Percentiles rank a stretch among this genome's conserved stretches.
Evolutionary conservation across 2,329 filamentous ascomycete species (phyloP).

Genomic region (Cordyceps fumosorosea): DNA sequence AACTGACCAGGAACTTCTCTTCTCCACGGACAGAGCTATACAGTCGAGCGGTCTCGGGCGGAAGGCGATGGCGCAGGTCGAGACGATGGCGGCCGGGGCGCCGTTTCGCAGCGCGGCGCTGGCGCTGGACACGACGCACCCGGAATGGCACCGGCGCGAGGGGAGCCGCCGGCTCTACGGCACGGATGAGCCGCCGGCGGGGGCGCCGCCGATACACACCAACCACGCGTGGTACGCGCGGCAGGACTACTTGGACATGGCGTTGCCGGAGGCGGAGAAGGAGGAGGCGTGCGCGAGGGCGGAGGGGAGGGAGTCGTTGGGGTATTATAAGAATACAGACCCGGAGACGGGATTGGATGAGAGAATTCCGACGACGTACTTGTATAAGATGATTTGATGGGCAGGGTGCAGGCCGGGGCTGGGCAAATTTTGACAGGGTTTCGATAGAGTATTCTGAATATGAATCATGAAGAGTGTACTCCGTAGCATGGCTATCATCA

Average conservation of each 20-base stretch:
- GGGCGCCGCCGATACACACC: slow-evolving; percentile 21
- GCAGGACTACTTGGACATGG: slow-evolving; percentile 21
- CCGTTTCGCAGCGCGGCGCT: slow-evolving; percentile 28
- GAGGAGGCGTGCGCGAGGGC: slow-evolving; percentile 12
- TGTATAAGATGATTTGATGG: slow-evolving; percentile 19
- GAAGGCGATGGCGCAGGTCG: slow-evolving; percentile 29
- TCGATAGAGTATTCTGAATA: too few species aligned
- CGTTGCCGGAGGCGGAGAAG: neutral
- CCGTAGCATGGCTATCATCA: neutral
- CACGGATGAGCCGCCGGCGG: slow-evolving; percentile 20
- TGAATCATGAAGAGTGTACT: too few species aligned
- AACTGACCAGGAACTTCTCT: neutral
- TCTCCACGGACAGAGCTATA: slow-evolving; percentile 20
- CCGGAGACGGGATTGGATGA: slow-evolving; percentile 12
- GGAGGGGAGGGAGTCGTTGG: slow-evolving; percentile 9
- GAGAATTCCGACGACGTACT: slow-evolving; percentile 17
- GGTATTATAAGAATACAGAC: slow-evolving; percentile 12
- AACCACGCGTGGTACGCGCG: slow-evolving; percentile 27
- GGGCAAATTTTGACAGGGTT: too few species aligned
- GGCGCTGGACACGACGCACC: slow-evolving; percentile 30
- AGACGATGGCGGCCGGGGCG: slow-evolving; percentile 24
- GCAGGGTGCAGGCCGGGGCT: too few species aligned
- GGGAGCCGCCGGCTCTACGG: slow-evolving; percentile 20
- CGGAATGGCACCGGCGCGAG: slow-evolving; percentile 24
- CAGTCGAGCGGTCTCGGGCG: slow-evolving; percentile 30